A percentile compares a stretch with the other conserved stretches of the same genome.
phyloP scores from a whole-genome alignment of 1,284 basidiomycete genomes.

The Cutaneotrichosporon arboriforme region DNA sequence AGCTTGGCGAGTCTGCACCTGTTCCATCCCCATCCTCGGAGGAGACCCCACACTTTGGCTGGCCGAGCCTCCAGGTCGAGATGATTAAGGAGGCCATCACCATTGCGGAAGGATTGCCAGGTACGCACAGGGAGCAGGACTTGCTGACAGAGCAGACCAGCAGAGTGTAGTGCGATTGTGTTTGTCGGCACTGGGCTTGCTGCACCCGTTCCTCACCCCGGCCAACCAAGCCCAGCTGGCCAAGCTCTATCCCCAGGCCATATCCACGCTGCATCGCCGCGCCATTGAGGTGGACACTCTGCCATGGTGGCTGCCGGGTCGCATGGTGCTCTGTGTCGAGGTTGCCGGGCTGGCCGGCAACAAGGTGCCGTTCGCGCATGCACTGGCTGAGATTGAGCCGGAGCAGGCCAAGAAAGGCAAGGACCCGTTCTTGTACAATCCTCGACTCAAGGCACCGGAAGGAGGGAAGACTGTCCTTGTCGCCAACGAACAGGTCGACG shows the following conservation, averaged over 20 bases:
- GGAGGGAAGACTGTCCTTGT: constrained; percentile 63
- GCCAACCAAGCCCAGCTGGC: constrained; percentile 74
- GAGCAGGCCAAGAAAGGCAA: constrained; percentile 37
- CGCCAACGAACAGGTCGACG: constrained; percentile 74
- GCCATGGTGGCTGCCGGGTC: constrained; percentile 73
- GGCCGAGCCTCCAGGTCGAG: constrained; percentile 88
- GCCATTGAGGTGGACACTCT: constrained; percentile 60
- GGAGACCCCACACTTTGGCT: constrained; percentile 59
- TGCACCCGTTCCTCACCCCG: constrained; percentile 61
- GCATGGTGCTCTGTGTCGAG: constrained; percentile 71
- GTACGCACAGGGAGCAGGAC: constrained; percentile 48
- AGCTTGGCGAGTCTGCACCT: constrained; percentile 5
- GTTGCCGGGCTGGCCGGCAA: constrained; percentile 67
- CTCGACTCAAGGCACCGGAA: constrained; percentile 55
- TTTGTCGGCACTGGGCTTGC: constrained; percentile 65
- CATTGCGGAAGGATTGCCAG: constrained; percentile 84
- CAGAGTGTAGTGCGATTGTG: constrained; percentile 30
- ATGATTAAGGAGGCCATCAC: constrained; percentile 84
- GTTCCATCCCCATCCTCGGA: constrained; percentile 6
- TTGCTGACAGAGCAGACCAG: constrained; percentile 16
- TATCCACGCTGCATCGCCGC: constrained; percentile 66
- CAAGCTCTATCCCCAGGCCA: constrained; percentile 60
- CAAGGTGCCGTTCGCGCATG: constrained; percentile 67
- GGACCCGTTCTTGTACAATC: constrained; percentile 85
- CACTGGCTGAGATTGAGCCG: constrained; percentile 30